A percentile compares a stretch with the other conserved stretches of the same genome.
Evolutionary conservation across 2,329 filamentous ascomycete species (phyloP).

Genomic region (Alternaria conjuncta): DNA sequence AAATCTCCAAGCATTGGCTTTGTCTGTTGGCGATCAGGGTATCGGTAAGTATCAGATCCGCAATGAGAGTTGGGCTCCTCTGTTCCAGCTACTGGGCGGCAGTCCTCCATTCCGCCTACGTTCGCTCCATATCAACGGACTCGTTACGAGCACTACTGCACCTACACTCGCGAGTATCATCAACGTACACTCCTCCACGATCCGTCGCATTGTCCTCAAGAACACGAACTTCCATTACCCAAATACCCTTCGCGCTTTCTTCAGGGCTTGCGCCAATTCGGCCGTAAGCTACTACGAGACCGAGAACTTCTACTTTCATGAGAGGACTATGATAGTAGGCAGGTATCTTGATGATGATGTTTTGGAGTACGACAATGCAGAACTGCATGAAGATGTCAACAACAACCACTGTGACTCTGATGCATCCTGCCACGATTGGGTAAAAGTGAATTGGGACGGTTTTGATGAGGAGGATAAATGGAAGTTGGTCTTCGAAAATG

Average conservation of each 20-base stretch:
- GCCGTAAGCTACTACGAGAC: not conserved
- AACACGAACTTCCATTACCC: constrained; percentile 9
- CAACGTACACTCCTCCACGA: not conserved
- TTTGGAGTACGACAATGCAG: not conserved
- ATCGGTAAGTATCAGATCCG: not conserved
- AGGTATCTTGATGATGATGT: not conserved
- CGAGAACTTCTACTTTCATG: not conserved
- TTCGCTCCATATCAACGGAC: constrained; percentile 9
- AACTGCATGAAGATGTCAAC: not conserved
- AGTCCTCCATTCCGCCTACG: constrained; percentile 7
- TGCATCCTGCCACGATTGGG: constrained; percentile 2
- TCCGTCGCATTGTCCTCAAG: constrained; percentile 2
- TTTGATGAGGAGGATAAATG: not conserved
- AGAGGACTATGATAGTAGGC: not conserved
- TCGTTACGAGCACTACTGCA: constrained; percentile 5
- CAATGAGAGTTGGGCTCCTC: constrained; percentile 3
- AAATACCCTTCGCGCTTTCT: constrained; percentile 10
- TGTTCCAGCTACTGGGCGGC: not conserved
- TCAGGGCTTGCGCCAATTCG: not conserved
- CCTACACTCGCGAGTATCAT: constrained; percentile 10
- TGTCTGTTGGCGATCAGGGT: not conserved
- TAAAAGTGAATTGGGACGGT: not conserved
- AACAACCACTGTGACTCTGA: not conserved
- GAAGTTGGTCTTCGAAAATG: not conserved
- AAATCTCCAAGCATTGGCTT: not conserved